Evolutionary conservation across 2,329 filamentous ascomycete species (phyloP).

Genomic region (Fusarium albosuccineum): DNA sequence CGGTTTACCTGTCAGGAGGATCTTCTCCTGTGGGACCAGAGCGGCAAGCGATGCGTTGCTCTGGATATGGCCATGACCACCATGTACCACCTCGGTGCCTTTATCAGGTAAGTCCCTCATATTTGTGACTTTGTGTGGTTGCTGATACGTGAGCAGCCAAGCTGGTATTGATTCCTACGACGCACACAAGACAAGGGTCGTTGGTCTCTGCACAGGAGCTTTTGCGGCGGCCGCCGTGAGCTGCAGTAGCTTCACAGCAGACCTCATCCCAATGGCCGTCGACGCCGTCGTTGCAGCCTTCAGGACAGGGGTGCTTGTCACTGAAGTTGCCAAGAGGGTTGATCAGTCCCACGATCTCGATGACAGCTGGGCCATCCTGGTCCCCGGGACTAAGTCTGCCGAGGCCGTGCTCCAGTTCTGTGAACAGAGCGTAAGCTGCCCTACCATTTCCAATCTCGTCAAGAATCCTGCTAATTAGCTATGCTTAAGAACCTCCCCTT

Average conservation of each 20-base stretch:
- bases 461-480: neutral
- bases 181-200: slow-evolving; percentile 26
- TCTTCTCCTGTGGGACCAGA: slow-evolving; percentile 35
- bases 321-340: slow-evolving; percentile 27
- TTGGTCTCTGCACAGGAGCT: slow-evolving; percentile 39
- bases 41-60: slow-evolving; percentile 33
- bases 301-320: slow-evolving; percentile 32
- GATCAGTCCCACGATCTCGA: slow-evolving; percentile 17
- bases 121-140: fast-evolving
- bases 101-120: slow-evolving; percentile 14
- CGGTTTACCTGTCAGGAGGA: slow-evolving; percentile 39
- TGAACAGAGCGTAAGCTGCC: neutral
- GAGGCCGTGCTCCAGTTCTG: slow-evolving; percentile 17
- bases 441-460: fast-evolving
- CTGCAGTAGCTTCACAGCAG: slow-evolving; percentile 36
- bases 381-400: slow-evolving; percentile 25
- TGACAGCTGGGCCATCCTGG: slow-evolving; percentile 36
- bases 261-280: slow-evolving; percentile 34
- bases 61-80: slow-evolving; percentile 41
- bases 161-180: slow-evolving; percentile 32
- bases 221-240: slow-evolving; percentile 39
- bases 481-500: slow-evolving; percentile 7
- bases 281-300: slow-evolving; percentile 32
- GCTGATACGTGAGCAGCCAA: slow-evolving; percentile 6
- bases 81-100: slow-evolving; percentile 36